Evolutionary conservation across 2,329 filamentous ascomycete species (phyloP), one percentile per base, ranked within the genome.

Genomic region (Fusarium tupiense): DNA sequence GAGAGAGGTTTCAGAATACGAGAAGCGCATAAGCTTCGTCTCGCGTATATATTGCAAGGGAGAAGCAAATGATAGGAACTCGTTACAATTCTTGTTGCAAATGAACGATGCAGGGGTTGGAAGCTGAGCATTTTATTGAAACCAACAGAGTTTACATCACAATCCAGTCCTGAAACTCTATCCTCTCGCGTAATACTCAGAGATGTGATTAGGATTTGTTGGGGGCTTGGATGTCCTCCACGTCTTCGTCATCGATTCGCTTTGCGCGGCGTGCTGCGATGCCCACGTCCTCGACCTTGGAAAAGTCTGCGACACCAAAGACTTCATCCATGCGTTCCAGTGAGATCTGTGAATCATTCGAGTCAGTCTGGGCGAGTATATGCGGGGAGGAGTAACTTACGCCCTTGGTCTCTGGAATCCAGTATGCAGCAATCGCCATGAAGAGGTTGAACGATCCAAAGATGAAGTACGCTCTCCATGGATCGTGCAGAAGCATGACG

Each of bases 361-460:
- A 8, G 47, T 71, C 6, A 61, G 2, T n/a, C 5, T 35, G 26
- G 6, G 22, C 9, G 8, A 10, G 11, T 5, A 20, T 2, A 4
- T 12, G 11, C 17, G 13, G 4, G 8, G 16, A 17, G 22, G 10
- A 5, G 46, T 7, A 4, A 75, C 82, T 78, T 73, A 85, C 73
- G 24, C 89, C 89, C 81, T 91, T 91, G 11, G 89, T 91, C 80
- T 91, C 90, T 0, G 89, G 89, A 5, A 83, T 76, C 64, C 81
- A 80, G 50, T 79, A 83, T 20, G 78, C 68, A 74, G 88, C 88
- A 54, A 91, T 75, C 62, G 87, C 88, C 87, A 91, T 90, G 71
- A 82, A 77, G 71, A 88, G 85, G 77, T 88, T 90, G 79, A 91
- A 89, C 29, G 81, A 86, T 10, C 86, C 85, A 79, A 89, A 91